Conservation (phyloP, 2,329 filamentous ascomycete species). For the Cercospora zeina region DNA sequence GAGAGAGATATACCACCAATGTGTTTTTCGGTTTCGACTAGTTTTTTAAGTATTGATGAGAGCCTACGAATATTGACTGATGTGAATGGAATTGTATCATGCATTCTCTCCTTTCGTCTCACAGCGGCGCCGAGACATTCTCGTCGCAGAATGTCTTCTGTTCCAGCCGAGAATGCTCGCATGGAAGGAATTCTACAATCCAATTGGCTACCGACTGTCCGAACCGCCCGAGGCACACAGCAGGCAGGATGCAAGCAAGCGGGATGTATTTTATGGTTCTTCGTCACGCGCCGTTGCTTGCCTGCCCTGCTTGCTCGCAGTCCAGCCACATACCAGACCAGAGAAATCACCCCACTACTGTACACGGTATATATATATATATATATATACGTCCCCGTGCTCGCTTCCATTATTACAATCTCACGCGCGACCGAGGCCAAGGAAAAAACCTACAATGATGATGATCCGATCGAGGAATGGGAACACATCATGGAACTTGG, state of each 20-base stretch:
- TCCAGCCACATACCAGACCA: too few species aligned
- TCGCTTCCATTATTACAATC: neutral
- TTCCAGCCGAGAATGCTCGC: neutral
- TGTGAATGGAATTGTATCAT: neutral
- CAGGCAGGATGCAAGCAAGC: too few species aligned
- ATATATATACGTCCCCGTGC: too few species aligned
- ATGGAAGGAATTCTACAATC: neutral
- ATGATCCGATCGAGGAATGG: too few species aligned
- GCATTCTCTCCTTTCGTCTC: neutral
- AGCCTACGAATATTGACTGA: neutral
- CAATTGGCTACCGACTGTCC: neutral
- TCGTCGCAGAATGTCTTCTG: neutral
- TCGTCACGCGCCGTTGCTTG: neutral
- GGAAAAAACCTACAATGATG: too few species aligned
- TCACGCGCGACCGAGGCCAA: neutral
- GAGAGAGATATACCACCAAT: neutral
- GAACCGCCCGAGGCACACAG: neutral
- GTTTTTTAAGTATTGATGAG: neutral
- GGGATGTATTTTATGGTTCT: neutral
- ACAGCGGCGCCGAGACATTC: neutral
- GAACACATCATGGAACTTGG: too few species aligned
- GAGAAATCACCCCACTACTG: too few species aligned
- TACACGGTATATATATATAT: too few species aligned
- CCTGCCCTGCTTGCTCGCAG: neutral
- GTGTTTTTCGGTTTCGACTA: neutral